These are phyloP conservation scores for Hemisphaericaspora subhashii DNA, from an alignment of 1,139 yeast species.

Conservation along the genomic window DNA sequence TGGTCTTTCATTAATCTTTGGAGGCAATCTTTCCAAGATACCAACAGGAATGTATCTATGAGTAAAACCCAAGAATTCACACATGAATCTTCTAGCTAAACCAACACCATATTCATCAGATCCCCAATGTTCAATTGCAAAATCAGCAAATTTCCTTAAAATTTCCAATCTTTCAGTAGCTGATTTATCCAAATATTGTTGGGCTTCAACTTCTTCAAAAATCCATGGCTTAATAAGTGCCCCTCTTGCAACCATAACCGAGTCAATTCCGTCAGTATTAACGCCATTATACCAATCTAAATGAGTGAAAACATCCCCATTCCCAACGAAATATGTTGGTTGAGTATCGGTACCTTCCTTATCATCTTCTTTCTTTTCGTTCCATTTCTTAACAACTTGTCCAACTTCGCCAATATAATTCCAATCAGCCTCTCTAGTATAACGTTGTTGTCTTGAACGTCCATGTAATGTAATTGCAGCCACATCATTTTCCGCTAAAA, in stretches of 20 bases:
- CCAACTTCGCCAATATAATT: slow-evolving; percentile 79
- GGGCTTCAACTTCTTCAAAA: slow-evolving; percentile 89
- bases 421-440: slow-evolving; percentile 93
- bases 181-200: slow-evolving; percentile 86
- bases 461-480: slow-evolving; percentile 96
- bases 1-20: slow-evolving; percentile 89
- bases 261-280: slow-evolving; percentile 71
- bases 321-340: slow-evolving; percentile 71
- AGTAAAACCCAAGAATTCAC: slow-evolving; percentile 92
- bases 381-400: slow-evolving; percentile 59
- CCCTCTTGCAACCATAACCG: slow-evolving; percentile 97
- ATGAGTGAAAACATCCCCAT: slow-evolving; percentile 87
- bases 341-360: slow-evolving; percentile 51
- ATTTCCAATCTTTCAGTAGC: slow-evolving; percentile 86
- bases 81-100: slow-evolving; percentile 83
- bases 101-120: slow-evolving; percentile 93
- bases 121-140: slow-evolving; percentile 97
- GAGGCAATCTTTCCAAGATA: slow-evolving; percentile 83
- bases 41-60: slow-evolving; percentile 96
- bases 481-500: slow-evolving; percentile 75
- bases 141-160: slow-evolving; percentile 65
- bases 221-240: slow-evolving; percentile 99
- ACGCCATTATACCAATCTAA: slow-evolving; percentile 89
- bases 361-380: slow-evolving; percentile 49
- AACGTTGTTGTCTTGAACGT: slow-evolving; percentile 92